Evolutionary conservation across 2,329 filamentous ascomycete genomes (phyloP).

Genomic region (Penicillium palitans): DNA sequence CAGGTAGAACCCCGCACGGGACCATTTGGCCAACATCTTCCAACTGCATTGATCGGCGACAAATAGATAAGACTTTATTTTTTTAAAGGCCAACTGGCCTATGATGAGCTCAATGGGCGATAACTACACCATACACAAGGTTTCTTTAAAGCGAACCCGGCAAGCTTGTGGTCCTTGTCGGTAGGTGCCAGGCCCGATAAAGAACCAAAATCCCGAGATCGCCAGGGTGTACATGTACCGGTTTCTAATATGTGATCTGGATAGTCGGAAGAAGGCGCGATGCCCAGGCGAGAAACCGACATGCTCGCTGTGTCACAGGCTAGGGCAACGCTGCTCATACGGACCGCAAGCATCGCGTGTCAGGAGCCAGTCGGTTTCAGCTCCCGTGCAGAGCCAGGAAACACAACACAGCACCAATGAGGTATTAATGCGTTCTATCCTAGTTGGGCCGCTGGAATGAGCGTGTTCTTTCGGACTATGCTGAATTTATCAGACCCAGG

Average conservation of each 20-base stretch:
- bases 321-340: constrained; percentile 27
- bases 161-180: constrained; percentile 31
- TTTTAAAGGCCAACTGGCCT: not conserved
- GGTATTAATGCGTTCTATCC: not conserved
- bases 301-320: constrained; percentile 26
- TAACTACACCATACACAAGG: constrained; percentile 29
- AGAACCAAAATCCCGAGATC: not conserved
- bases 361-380: not conserved
- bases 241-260: not conserved
- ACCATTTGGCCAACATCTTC: not conserved
- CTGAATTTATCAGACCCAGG: not conserved
- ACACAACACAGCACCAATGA: not conserved
- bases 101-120: constrained; percentile 8
- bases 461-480: not conserved
- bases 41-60: not conserved
- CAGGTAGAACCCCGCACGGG: not conserved
- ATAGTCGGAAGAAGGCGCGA: constrained; percentile 30
- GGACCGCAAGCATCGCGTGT: constrained; percentile 11
- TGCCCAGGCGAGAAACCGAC: constrained; percentile 31
- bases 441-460: not conserved
- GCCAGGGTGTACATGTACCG: not conserved
- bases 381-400: not conserved
- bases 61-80: not conserved
- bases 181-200: constrained; percentile 16
- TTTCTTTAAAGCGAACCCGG: constrained; percentile 28